Percentiles rank a stretch among this genome's conserved stretches.
Evolutionary conservation across 2,329 filamentous ascomycete species (phyloP).

Genomic region (Celoporthe dispersa): DNA sequence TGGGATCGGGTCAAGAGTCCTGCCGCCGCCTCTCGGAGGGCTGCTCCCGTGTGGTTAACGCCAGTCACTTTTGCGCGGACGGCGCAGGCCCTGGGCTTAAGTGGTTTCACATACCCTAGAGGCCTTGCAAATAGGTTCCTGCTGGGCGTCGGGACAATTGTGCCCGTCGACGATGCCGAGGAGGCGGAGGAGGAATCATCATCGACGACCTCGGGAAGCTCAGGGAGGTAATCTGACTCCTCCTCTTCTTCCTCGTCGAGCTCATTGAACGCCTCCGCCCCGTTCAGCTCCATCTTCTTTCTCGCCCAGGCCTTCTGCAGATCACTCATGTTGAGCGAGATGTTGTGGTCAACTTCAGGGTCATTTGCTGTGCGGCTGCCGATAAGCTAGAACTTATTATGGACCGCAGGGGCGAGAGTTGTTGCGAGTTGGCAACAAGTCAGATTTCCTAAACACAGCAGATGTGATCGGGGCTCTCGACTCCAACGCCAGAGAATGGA

Average conservation of each 20-base stretch:
- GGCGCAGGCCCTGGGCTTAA: constrained; percentile 7
- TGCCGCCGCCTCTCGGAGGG: constrained; percentile 48
- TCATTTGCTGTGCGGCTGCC: neutral
- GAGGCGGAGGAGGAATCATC: constrained; percentile 77
- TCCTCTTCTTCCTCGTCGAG: constrained; percentile 55
- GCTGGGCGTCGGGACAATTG: constrained; percentile 79
- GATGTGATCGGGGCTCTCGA: neutral
- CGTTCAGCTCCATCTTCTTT: constrained; percentile 67
- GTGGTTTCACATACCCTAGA: constrained; percentile 58
- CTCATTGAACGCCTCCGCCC: constrained; percentile 55
- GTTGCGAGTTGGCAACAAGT: neutral
- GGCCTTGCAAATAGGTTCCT: constrained; percentile 75
- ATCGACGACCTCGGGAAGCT: constrained; percentile 55
- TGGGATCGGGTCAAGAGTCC: constrained; percentile 67
- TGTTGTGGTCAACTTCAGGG: neutral
- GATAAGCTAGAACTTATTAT: constrained; percentile 1
- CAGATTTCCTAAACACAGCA: neutral
- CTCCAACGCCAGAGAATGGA: neutral
- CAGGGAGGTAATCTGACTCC: constrained; percentile 43
- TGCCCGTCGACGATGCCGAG: constrained; percentile 90
- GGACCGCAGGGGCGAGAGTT: neutral
- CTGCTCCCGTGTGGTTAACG: constrained; percentile 38
- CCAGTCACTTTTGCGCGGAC: neutral
- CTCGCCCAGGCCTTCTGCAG: constrained; percentile 80
- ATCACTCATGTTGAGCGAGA: constrained; percentile 69